These are phyloP conservation scores for Musa schizocarpa DNA, from an alignment of 176 grass and related monocot genomes.

Conservation along the genomic window DNA sequence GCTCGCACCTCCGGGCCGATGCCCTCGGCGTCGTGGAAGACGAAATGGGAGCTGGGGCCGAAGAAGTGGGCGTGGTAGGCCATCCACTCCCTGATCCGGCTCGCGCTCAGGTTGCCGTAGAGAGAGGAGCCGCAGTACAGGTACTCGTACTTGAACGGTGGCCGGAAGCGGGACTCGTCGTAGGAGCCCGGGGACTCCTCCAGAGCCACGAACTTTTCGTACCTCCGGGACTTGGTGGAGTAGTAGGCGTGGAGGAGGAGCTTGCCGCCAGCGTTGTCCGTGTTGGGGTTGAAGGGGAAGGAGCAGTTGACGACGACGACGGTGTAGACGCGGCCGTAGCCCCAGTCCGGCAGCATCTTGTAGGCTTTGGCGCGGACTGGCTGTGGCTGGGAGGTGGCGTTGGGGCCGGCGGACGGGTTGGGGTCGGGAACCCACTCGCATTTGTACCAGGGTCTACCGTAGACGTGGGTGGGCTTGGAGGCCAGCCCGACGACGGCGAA, in stretches of 20 bases:
- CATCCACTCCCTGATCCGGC: constrained; percentile 67
- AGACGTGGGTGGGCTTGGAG: constrained; percentile 79
- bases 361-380: constrained; percentile 69
- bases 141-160: constrained; percentile 75
- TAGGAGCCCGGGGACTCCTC: constrained; percentile 64
- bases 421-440: constrained; percentile 76
- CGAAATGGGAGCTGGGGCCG: constrained; percentile 74
- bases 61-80: constrained; percentile 76
- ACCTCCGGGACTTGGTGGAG: constrained; percentile 50
- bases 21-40: constrained; percentile 79
- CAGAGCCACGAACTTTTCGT: constrained; percentile 70
- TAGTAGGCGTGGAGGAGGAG: constrained; percentile 92
- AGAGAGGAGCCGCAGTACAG: constrained; percentile 91
- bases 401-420: constrained; percentile 14
- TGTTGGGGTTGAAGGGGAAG: constrained; percentile 70
- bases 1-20: constrained; percentile 39
- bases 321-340: constrained; percentile 88
- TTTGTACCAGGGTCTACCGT: constrained; percentile 74
- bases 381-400: constrained; percentile 10
- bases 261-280: constrained; percentile 53
- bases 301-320: constrained; percentile 86
- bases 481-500: constrained; percentile 69
- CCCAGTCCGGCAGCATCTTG: constrained; percentile 95
- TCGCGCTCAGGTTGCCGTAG: constrained; percentile 65
- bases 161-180: constrained; percentile 35